Base-by-base conservation (phyloP, 805 yeast species). In the Hanseniaspora opuntiae region DNA sequence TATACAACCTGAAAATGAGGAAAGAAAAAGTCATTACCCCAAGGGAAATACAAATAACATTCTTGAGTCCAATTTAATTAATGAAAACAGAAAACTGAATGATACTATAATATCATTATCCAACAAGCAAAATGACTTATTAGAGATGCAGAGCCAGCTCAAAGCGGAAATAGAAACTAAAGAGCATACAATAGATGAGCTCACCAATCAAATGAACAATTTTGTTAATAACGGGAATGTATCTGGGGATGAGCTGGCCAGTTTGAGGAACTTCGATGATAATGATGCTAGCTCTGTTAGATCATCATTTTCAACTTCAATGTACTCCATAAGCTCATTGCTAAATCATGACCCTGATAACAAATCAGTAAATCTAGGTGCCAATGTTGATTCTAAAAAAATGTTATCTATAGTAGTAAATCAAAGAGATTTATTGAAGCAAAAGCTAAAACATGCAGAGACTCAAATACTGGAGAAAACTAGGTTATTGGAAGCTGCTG, bases 351-450 rank as follows among this genome's bases (percentile, higher is more conserved):
- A 51, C 12, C 16, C 20, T 35, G 45, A 36, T 12, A 25, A 22
- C 20, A 14, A 24, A 5, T 25, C 52, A 19, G 24, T 20, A 16
- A 30, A 48, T 17, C n/a, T 35, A 3, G 37, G 20, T 33, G 28
- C 10, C 11, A 17, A n/a, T 25, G 45, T 22, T 25, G 54, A 51
- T 37, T 37, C 54, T 6, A 37, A 41, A 20, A 51, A 51, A 37
- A 36, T 51, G 39, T 14, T 51, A 6, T 25, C 39, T 1, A 51
- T 51, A n/a, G 35, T 51, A 37, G 17, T 44, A 9, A 44, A 36
- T 11, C 54, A 51, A 37, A 42, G 54, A 44, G 54, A 51, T 44
- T 24, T 51, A 12, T 30, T 51, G n/a, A 51, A 51, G 22, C 54
- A 51, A 30, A 51, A 44, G 22, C 17, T 51, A 11, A 51, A 42